Percentiles rank a stretch among this genome's conserved stretches.
Evolutionary conservation across 352 stramenopile species (phyloP).

Genomic region (Pythium aphanidermatum): DNA sequence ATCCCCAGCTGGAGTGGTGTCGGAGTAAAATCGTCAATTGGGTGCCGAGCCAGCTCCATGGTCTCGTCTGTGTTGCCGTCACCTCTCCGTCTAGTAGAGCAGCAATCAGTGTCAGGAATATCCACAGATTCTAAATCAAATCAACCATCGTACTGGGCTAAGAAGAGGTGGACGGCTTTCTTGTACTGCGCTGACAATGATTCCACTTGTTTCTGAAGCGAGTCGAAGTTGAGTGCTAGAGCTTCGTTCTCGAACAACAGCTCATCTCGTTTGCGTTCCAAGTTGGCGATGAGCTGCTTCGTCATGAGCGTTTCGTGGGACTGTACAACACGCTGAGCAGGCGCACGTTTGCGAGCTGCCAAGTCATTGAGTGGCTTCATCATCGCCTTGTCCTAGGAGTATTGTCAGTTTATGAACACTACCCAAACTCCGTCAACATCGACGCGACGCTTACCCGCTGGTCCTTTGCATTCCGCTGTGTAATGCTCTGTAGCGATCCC

Average conservation of each 20-base stretch:
- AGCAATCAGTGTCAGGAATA: not conserved
- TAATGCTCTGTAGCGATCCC: slow-evolving; percentile 60
- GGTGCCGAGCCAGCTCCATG: slow-evolving; percentile 36
- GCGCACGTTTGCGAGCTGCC: slow-evolving; percentile 26
- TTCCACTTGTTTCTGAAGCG: slow-evolving; percentile 52
- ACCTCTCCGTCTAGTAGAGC: slow-evolving; percentile 29
- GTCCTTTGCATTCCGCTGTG: slow-evolving; percentile 44
- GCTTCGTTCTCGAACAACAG: slow-evolving; percentile 60
- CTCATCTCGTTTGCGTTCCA: slow-evolving; percentile 57
- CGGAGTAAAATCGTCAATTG: slow-evolving; percentile 61
- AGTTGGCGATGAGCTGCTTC: slow-evolving; percentile 53
- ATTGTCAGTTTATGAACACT: not conserved
- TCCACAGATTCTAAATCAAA: not conserved
- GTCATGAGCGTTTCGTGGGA: slow-evolving; percentile 56
- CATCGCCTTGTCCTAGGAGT: slow-evolving; percentile 33
- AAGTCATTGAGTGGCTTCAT: slow-evolving; percentile 39
- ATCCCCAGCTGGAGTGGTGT: slow-evolving; percentile 59
- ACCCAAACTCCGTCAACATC: not conserved
- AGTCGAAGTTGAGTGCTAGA: slow-evolving; percentile 48
- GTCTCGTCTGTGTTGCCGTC: slow-evolving; percentile 41
- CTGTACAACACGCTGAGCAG: slow-evolving; percentile 19
- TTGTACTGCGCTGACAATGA: slow-evolving; percentile 66
- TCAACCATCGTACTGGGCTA: slow-evolving; percentile 50
- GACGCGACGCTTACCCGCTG: slow-evolving; percentile 30
- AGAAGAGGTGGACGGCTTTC: slow-evolving; percentile 61